These are phyloP conservation scores for Lolium perenne DNA, from an alignment of 176 grass and related monocot species.

Conservation along the genomic window DNA sequence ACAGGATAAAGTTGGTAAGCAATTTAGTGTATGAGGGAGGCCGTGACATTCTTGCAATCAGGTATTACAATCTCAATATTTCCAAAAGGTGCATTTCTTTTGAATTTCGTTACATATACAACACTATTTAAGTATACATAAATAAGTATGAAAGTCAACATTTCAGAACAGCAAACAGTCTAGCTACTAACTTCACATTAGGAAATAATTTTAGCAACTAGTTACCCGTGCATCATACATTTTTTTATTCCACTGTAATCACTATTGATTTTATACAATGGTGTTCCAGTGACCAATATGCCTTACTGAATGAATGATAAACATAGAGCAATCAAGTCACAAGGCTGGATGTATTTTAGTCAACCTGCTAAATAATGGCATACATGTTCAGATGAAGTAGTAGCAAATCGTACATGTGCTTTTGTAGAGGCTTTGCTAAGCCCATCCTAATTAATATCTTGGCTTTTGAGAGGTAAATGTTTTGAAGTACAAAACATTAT, in stretches of 20 bases:
- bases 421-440: constrained; percentile 9
- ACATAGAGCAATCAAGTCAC: constrained; percentile 13
- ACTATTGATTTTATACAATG: constrained; percentile 4
- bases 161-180: background rate
- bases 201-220: background rate
- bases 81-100: background rate
- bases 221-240: background rate
- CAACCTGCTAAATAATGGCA: background rate
- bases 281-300: background rate
- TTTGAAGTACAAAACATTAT: constrained; percentile 9
- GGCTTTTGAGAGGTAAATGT: background rate
- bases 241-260: background rate
- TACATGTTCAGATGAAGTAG: background rate
- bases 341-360: constrained; percentile 15
- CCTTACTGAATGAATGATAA: background rate
- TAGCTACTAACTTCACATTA: background rate
- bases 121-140: background rate
- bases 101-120: too few species aligned
- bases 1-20: constrained; percentile 99
- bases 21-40: constrained; percentile 42
- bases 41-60: constrained; percentile 37
- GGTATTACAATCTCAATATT: constrained; percentile 34
- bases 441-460: background rate
- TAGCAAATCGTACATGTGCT: background rate
- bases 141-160: background rate